Base-by-base conservation (phyloP, 1,284 basidiomycete species). In the Ustilago nuda region DNA sequence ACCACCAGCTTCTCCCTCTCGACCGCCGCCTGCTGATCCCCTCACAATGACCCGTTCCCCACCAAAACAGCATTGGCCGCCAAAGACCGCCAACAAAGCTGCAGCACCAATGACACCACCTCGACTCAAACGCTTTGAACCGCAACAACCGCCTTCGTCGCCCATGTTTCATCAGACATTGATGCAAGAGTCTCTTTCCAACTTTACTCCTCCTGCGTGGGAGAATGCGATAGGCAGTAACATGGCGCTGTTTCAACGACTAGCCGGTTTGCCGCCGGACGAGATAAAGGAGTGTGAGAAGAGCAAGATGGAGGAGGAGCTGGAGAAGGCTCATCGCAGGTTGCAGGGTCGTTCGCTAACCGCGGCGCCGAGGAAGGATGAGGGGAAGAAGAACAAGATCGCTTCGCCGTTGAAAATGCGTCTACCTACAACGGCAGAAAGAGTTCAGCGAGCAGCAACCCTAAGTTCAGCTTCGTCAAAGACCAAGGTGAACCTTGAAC, bases 151-250 rank as follows among this genome's bases (percentile, higher is more conserved):
- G 17, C 43, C 64, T 3, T 55, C 62, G 12, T 59, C 61, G 19
- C 58, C 69, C 12, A 58, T 66, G 23, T 56, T 55, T 19, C 30
- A 50, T 13, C 56, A 64, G 17, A 72, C 72, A 12, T 46, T 69
- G 7, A 62, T 67, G 61, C 48, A 65, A 23, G 63, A 77, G 30
- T 66, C 76, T 27, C 68, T 78, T 12, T 74, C 76, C 46, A 60
- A 71, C 41, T 72, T 72, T 32, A 63, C 68, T 8, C 72, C 64
- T 12, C 68, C 66, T 13, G 32, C 67, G 0, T 78, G 76, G 76
- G 61, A 65, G 36, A 48, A 45, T 8, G 35, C 53, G 6, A 23
- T 50, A 7, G 52, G 23, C 13, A 46, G 32, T 15, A 55, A 62
- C 12, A 46, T 69, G 56, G 58, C 68, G 0, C 32, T 71, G 8